A percentile compares a stretch with the other conserved stretches of the same genome.
Conservation (phyloP, 192 early-diverging fungal genomes). For the Geosiphon pyriformis region DNA sequence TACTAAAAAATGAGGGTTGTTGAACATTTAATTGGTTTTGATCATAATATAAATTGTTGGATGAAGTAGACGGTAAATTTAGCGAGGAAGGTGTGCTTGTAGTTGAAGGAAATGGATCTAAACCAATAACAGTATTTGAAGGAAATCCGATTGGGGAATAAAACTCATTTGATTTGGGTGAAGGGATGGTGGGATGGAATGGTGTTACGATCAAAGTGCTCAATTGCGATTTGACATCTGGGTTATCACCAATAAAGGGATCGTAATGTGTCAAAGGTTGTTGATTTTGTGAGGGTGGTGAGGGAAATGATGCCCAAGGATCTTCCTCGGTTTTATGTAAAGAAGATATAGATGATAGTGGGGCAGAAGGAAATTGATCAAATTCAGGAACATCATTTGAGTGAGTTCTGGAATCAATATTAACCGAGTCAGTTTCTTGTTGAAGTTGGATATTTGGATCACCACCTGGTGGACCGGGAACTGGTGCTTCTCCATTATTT, state of each 20-base stretch:
- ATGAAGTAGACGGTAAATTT: too few species aligned
- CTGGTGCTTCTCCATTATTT: conserved; percentile 73
- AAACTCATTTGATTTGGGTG: too few species aligned
- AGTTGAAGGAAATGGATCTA: too few species aligned
- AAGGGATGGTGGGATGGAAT: too few species aligned
- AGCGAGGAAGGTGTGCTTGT: too few species aligned
- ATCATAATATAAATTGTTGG: too few species aligned
- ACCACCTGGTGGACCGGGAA: conserved; percentile 48
- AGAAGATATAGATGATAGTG: background rate
- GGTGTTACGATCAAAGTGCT: too few species aligned
- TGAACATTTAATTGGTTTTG: too few species aligned
- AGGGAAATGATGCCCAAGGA: conserved; percentile 24
- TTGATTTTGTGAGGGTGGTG: conserved; percentile 20
- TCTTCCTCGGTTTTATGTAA: conserved; percentile 8
- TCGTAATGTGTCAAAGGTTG: conserved; percentile 3
- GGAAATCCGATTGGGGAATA: too few species aligned
- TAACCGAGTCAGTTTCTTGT: background rate
- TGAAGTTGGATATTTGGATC: background rate
- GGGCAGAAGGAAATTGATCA: conserved; percentile 32
- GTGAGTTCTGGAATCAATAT: background rate
- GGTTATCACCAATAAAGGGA: background rate
- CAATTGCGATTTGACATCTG: background rate
- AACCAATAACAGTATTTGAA: too few species aligned
- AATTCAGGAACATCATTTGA: conserved; percentile 23
- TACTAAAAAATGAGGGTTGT: conserved; percentile 3